Evolutionary conservation across 768 basidiomycete genomes (phyloP).

Genomic region (Scleroderma bovista): DNA sequence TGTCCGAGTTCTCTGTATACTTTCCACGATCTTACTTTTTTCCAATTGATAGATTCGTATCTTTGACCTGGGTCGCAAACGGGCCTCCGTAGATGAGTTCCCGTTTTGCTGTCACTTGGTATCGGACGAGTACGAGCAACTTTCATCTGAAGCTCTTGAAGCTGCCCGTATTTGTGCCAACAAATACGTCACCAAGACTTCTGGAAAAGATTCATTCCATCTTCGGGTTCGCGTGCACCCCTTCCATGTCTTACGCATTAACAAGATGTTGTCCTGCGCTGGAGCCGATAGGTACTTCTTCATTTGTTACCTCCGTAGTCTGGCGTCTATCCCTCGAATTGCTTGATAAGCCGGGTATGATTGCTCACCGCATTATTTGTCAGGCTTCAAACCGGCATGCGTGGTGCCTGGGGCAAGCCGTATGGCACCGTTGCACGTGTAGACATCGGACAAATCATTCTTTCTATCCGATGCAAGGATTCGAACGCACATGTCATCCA

Average conservation of each 20-base stretch:
- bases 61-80: conserved; percentile 94
- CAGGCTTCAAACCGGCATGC: conserved; percentile 95
- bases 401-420: conserved; percentile 99
- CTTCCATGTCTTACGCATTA: conserved; percentile 98
- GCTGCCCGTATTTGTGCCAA: conserved; percentile 99
- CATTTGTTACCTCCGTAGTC: neutral
- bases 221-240: conserved; percentile 95
- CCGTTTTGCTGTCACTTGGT: conserved; percentile 96
- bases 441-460: conserved; percentile 94
- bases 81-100: conserved; percentile 96
- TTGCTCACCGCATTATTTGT: neutral
- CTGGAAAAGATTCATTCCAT: conserved; percentile 99
- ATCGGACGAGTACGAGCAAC: conserved; percentile 97
- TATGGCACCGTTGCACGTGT: conserved; percentile 95
- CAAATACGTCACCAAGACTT: conserved; percentile 98
- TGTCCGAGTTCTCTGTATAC: conserved; percentile 9
- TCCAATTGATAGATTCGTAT: conserved; percentile 77
- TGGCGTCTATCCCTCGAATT: neutral
- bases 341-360: neutral
- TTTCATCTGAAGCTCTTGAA: conserved; percentile 93
- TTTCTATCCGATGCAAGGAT: conserved; percentile 90
- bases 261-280: conserved; percentile 99
- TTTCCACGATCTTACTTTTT: neutral
- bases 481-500: conserved; percentile 80
- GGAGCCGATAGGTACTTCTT: conserved; percentile 88